phyloP scores from a whole-genome alignment of 2,329 filamentous ascomycete species.

The Venturia effusa region DNA sequence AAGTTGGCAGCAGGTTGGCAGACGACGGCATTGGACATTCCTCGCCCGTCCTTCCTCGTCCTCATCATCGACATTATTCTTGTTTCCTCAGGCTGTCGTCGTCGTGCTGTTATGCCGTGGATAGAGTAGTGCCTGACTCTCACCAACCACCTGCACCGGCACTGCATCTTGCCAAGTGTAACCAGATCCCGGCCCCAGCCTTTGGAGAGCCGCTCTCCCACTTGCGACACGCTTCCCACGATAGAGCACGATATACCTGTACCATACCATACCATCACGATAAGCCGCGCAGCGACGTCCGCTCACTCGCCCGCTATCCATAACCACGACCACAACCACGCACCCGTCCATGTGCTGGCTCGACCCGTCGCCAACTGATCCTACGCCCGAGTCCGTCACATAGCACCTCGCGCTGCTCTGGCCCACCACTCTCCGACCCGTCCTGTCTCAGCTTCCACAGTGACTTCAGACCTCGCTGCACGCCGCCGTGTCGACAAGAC shows the following conservation, averaged over 20 bases:
- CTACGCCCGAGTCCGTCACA: not conserved
- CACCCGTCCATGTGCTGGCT: not conserved
- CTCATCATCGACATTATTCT: no score
- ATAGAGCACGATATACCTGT: not conserved
- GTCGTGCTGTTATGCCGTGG: not conserved
- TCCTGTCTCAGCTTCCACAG: not conserved
- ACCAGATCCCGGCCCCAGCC: not conserved
- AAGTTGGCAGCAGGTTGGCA: not conserved
- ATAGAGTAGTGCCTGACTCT: not conserved
- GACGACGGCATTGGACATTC: not conserved
- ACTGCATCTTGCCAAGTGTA: not conserved
- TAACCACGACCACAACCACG: not conserved
- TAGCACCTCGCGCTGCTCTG: not conserved
- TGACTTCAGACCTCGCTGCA: not conserved
- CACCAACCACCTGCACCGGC: no score
- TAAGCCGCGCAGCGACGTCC: not conserved
- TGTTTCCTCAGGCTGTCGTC: no score
- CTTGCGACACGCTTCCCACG: not conserved
- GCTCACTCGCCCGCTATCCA: not conserved
- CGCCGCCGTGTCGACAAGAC: slow-evolving; percentile 1
- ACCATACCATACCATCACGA: not conserved
- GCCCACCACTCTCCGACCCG: not conserved
- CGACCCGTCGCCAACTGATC: not conserved
- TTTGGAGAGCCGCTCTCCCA: not conserved
- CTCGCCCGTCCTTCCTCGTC: not conserved